These are phyloP conservation scores for Trichoderma citrinoviride DNA, from an alignment of 2,329 filamentous ascomycete species.

Conservation along the genomic window DNA sequence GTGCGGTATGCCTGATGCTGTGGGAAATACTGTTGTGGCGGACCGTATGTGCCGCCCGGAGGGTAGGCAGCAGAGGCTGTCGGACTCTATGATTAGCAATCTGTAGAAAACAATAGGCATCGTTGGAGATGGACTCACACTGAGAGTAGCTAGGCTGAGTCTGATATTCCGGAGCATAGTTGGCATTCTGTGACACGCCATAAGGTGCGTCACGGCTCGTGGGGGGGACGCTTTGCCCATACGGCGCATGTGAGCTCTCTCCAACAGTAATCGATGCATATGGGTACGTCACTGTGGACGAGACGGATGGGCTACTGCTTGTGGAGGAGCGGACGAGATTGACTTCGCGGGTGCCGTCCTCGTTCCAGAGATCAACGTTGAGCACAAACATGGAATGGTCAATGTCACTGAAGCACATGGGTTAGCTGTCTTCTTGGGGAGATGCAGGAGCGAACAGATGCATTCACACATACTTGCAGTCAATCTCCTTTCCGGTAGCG, in stretches of 20 bases:
- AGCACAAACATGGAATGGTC: constrained; percentile 50
- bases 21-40: constrained; percentile 40
- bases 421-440: not conserved
- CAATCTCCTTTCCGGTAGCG: constrained; percentile 73
- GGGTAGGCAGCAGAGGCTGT: constrained; percentile 32
- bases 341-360: constrained; percentile 62
- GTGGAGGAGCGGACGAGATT: constrained; percentile 64
- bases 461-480: constrained; percentile 65
- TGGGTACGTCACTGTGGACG: constrained; percentile 73
- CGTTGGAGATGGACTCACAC: constrained; percentile 28
- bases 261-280: constrained; percentile 54
- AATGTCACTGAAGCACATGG: constrained; percentile 33
- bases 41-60: constrained; percentile 35
- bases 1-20: constrained; percentile 34
- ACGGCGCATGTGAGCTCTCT: constrained; percentile 30
- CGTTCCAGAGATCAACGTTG: constrained; percentile 67
- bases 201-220: constrained; percentile 40
- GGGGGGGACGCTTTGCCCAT: constrained; percentile 38
- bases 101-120: not conserved
- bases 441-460: not conserved
- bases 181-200: constrained; percentile 29
- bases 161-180: constrained; percentile 38
- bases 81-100: not conserved
- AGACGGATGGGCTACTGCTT: constrained; percentile 68
- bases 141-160: constrained; percentile 34